Conservation (phyloP, 2,329 filamentous ascomycete species). For the Epichloe uncinata region DNA sequence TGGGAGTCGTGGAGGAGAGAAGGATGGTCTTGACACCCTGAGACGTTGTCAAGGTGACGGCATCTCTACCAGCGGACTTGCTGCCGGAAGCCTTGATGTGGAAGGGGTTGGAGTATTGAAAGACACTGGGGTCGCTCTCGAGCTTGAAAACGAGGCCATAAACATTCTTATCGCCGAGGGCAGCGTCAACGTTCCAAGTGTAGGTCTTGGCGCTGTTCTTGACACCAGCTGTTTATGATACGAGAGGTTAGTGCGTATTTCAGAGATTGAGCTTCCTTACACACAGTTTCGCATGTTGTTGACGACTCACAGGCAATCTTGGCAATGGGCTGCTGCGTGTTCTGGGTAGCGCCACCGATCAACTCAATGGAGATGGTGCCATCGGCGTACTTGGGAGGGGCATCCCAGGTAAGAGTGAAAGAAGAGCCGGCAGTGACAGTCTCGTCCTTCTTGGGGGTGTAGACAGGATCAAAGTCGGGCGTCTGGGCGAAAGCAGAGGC, state of each 20-base stretch:
- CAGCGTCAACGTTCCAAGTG: constrained; percentile 35
- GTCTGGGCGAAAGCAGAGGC: constrained; percentile 39
- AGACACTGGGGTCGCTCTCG: constrained; percentile 31
- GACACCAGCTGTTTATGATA: constrained; percentile 27
- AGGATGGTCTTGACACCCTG: constrained; percentile 19
- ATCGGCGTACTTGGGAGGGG: constrained; percentile 26
- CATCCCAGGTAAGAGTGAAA: constrained; percentile 38
- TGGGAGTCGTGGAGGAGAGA: constrained; percentile 11
- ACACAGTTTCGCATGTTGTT: neutral
- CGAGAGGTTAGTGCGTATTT: neutral
- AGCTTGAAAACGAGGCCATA: constrained; percentile 46
- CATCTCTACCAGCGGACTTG: constrained; percentile 13
- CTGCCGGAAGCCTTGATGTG: constrained; percentile 26
- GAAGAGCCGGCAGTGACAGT: constrained; percentile 33
- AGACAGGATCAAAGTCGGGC: constrained; percentile 41
- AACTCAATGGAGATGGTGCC: constrained; percentile 38
- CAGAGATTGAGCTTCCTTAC: no score
- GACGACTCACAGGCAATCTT: constrained; percentile 41
- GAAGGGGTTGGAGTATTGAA: constrained; percentile 54
- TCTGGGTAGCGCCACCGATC: constrained; percentile 35
- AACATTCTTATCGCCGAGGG: constrained; percentile 30
- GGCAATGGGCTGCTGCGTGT: constrained; percentile 27
- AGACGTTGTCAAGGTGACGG: constrained; percentile 17
- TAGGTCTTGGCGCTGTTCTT: constrained; percentile 30
- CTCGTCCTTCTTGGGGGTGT: constrained; percentile 30